phyloP scores from a whole-genome alignment of 768 basidiomycete genomes.

The Cyathus striatus region DNA sequence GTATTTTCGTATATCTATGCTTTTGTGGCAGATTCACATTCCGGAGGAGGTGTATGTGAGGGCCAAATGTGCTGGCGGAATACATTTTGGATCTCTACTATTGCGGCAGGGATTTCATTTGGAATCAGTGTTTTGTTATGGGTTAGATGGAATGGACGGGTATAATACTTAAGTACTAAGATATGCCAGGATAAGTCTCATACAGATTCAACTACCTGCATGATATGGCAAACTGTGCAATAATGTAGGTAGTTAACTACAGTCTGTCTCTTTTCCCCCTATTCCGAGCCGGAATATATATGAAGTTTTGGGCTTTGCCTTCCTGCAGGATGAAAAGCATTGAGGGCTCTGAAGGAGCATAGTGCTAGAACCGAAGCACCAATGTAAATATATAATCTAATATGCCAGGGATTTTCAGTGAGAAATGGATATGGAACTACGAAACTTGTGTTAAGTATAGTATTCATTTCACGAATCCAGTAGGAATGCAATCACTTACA shows the following conservation, averaged over 20 bases:
- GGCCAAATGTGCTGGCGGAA: constrained; percentile 60
- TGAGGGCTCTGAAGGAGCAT: constrained; percentile 52
- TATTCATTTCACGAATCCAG: background rate
- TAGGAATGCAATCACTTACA: constrained; percentile 42
- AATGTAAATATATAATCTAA: constrained; percentile 57
- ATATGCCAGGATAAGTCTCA: no score
- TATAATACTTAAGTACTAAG: no score
- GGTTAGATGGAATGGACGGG: constrained; percentile 54
- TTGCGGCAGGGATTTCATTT: constrained; percentile 39
- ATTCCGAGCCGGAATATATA: no score
- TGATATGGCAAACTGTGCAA: no score
- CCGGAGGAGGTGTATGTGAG: constrained; percentile 41
- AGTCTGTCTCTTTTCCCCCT: no score
- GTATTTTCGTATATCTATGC: constrained; percentile 79
- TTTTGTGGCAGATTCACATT: constrained; percentile 51
- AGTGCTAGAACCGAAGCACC: constrained; percentile 47
- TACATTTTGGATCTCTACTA: constrained; percentile 55
- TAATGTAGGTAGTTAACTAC: no score
- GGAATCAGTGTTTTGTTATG: constrained; percentile 45
- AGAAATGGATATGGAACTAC: constrained; percentile 85
- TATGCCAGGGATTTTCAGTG: constrained; percentile 45
- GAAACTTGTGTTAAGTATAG: constrained; percentile 1
- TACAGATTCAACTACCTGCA: no score
- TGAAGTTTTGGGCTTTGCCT: no score
- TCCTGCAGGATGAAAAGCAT: constrained; percentile 40